phyloP scores from a whole-genome alignment of 2,329 filamentous ascomycete species.

The Xylariomycetidae sp. region DNA sequence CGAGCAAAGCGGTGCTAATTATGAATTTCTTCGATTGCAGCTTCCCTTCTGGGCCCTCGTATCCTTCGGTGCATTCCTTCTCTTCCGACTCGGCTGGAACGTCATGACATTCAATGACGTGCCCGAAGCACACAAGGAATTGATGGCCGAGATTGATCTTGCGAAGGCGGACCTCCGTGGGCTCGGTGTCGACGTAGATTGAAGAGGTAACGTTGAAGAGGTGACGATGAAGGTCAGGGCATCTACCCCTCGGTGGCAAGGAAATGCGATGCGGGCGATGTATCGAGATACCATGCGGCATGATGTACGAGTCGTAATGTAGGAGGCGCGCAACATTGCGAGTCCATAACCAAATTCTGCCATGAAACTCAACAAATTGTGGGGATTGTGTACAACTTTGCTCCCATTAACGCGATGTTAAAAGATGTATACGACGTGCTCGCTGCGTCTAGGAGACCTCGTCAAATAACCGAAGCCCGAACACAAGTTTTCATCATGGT shows the following conservation, averaged over 20 bases:
- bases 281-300: too few relatives aligned
- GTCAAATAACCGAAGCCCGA: too few relatives aligned
- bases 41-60: slow-evolving; percentile 91
- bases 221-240: not conserved
- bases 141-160: slow-evolving; percentile 78
- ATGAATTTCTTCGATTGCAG: slow-evolving; percentile 39
- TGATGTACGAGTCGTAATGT: too few relatives aligned
- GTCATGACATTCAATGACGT: slow-evolving; percentile 97
- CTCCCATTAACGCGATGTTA: too few relatives aligned
- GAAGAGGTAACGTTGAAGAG: too few relatives aligned
- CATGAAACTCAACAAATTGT: too few relatives aligned
- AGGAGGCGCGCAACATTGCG: too few relatives aligned
- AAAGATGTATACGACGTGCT: too few relatives aligned
- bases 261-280: not conserved
- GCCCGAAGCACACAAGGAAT: slow-evolving; percentile 81
- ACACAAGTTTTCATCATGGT: too few relatives aligned
- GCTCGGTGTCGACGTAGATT: slow-evolving; percentile 76
- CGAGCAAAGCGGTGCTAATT: slow-evolving; percentile 4
- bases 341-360: too few relatives aligned
- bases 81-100: slow-evolving; percentile 86
- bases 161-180: slow-evolving; percentile 69
- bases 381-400: too few relatives aligned
- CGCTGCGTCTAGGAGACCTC: too few relatives aligned
- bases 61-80: slow-evolving; percentile 84
- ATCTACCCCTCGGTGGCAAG: not conserved